Base-by-base conservation (phyloP, 257 asterid species). In the Jasminum sambac region DNA sequence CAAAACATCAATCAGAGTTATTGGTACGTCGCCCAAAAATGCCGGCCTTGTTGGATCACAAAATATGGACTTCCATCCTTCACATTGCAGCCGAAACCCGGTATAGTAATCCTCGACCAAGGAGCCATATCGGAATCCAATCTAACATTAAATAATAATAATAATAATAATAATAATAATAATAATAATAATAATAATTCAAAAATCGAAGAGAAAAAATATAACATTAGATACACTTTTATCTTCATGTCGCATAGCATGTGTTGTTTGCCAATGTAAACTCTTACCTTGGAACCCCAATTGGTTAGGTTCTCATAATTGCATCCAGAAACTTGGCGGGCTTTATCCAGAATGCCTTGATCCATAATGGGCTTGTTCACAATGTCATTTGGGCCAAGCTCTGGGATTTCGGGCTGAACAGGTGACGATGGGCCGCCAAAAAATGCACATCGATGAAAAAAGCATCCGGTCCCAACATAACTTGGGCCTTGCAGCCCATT, bases 201-300 rank as follows among this genome's bases (percentile, higher is more conserved):
- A 17, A 11, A n/a, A 50, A 50, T 8, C 1, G 9, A 2, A 50
- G 19, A 50, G 19, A 50, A 3, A 48, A 48, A n/a, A 14, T n/a
- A 48, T 48, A 48, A 14, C 7, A 6, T 40, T 40, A 40, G 44
- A 40, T 7, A 40, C 44, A n/a, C n/a, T n/a, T n/a, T n/a, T n/a
- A n/a, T n/a, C n/a, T n/a, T n/a, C n/a, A 40, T 11, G 12, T 40
- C 44, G 6, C 44, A 40, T 40, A 40, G 5, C 2, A 40, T 40
- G 2, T 40, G 2, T 40, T 7, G 6, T 6, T 40, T 40, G 12
- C 4, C 11, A 40, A 11, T 0, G 12, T 1, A 1, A n/a, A n/a
- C n/a, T n/a, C n/a, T 37, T 72, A 88, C 95, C 95, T 88, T 75
- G 12, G 86, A 83, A 39, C 98, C 96, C 98, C 97, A 92, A 1